These are phyloP conservation scores for Metschnikowia shivogae DNA, from an alignment of 805 yeast species.

Conservation along the genomic window DNA sequence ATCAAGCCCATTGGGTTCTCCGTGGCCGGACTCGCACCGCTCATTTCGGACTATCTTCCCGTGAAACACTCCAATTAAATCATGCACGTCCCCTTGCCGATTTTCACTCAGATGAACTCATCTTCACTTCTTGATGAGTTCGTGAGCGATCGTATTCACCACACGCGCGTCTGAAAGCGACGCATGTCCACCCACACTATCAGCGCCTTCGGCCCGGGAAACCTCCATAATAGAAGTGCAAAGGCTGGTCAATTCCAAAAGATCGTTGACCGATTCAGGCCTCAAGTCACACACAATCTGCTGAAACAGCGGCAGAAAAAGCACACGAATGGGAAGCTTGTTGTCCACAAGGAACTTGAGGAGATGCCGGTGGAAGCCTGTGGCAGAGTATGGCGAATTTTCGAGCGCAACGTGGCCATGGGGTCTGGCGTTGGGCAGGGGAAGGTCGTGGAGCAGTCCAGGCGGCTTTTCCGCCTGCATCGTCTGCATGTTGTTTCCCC, in stretches of 20 bases:
- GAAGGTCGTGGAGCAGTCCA: constrained; percentile 8
- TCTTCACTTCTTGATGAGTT: constrained; percentile 12
- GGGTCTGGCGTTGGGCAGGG: not conserved
- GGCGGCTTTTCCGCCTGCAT: not conserved
- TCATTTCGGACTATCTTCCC: too few relatives aligned
- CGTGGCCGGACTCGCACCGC: too few relatives aligned
- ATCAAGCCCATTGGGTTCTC: not conserved
- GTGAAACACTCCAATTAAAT: too few relatives aligned
- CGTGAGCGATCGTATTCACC: constrained; percentile 20
- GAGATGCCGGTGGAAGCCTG: constrained; percentile 48
- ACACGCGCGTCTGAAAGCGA: constrained; percentile 23
- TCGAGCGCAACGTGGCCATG: constrained; percentile 20
- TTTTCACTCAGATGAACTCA: too few relatives aligned
- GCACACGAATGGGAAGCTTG: constrained; percentile 44
- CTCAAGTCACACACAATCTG: constrained; percentile 49
- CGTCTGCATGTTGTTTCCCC: constrained; percentile 1
- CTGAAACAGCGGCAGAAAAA: constrained; percentile 49
- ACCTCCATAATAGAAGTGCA: constrained; percentile 46
- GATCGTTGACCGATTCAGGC: constrained; percentile 44
- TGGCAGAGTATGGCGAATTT: constrained; percentile 40
- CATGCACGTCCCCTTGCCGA: too few relatives aligned
- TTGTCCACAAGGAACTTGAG: constrained; percentile 50
- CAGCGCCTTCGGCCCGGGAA: constrained; percentile 23
- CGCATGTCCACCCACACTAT: constrained; percentile 8
- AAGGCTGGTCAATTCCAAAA: constrained; percentile 43